Base-by-base conservation (phyloP, 148 eudicot species). In the Polygonum maritimum region DNA sequence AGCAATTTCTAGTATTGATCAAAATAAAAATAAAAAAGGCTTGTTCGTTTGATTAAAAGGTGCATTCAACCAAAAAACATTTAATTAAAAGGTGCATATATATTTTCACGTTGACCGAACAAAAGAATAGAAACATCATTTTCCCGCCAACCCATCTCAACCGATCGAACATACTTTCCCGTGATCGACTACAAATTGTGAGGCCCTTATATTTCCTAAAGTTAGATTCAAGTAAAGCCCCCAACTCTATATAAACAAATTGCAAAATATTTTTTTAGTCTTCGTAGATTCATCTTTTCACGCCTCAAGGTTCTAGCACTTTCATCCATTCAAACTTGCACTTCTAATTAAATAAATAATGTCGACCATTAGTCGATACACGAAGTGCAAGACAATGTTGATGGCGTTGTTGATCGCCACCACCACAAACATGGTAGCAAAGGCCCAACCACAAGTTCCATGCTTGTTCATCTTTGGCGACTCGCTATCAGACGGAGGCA, bases 401-500 rank as follows among this genome's bases (percentile, higher is more conserved):
- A 54, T 54, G 60, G 60, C 60, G 60, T n/a, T 54, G 21, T 54
- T 54, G 6, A n/a, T n/a, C 4, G 26, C 26, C 57, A 3, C 26
- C 57, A 3, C 7, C n/a, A 15, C 18, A 16, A 19, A 51, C 19
- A 51, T 51, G 57, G 57, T 16, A 16, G 57, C n/a, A 51, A 15
- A 15, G 1, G 19, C 19, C 7, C 5, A 16, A 14, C 57, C 19
- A 4, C 16, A 51, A 5, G 57, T 18, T 13, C 57, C 49, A 48
- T 48, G 49, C 49, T 48, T 48, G 2, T 48, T 48, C 49, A 48
- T 48, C 49, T 48, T 48, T 14, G 14, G 88, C 38, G 88, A 85
- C 69, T 83, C 88, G 6, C 74, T 80, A 36, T 76, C 76, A 3
- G 82, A 85, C 39, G 69, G 80, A 79, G 88, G 88, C 71, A 83